These are phyloP conservation scores for Lactarius akahatsu DNA, from an alignment of 768 basidiomycete genomes.

Conservation along the genomic window DNA sequence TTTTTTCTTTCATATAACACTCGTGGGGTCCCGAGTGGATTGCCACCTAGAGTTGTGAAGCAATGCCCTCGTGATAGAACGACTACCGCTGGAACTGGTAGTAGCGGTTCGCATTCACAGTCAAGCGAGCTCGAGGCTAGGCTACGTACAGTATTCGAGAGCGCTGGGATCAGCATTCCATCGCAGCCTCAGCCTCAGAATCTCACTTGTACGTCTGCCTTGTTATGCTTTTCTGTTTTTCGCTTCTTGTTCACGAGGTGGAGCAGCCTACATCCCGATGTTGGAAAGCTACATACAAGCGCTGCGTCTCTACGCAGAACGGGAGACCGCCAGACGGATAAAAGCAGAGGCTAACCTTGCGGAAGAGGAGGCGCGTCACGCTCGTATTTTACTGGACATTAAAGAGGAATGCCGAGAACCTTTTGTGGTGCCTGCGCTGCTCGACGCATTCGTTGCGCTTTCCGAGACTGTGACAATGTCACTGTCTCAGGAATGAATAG, in stretches of 20 bases:
- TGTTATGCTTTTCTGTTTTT: no score
- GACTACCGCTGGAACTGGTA: neutral
- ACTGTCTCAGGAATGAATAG: neutral
- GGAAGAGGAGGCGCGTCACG: conserved; percentile 18
- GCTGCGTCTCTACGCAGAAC: neutral
- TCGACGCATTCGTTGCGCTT: conserved; percentile 36
- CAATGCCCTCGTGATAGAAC: neutral
- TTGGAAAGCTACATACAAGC: conserved; percentile 1
- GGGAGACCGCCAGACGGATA: conserved; percentile 1
- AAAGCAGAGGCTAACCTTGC: conserved; percentile 18
- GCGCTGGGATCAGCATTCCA: conserved; percentile 13
- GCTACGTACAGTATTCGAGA: conserved; percentile 5
- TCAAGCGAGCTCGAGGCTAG: conserved; percentile 10
- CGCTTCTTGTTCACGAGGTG: conserved; percentile 5
- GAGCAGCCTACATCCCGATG: conserved; percentile 2
- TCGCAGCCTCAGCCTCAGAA: neutral
- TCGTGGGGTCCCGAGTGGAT: conserved; percentile 1
- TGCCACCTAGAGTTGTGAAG: neutral
- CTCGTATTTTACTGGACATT: conserved; percentile 22
- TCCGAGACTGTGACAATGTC: conserved; percentile 30
- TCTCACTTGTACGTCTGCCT: conserved; percentile 11
- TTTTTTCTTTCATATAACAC: conserved; percentile 5
- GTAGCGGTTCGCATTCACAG: neutral
- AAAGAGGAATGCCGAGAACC: conserved; percentile 32
- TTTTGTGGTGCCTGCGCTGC: conserved; percentile 36